Percentiles rank a stretch among this genome's conserved stretches.
These are phyloP conservation scores for Myriosclerotinia scirpicola DNA, from an alignment of 2,329 filamentous ascomycete species.

Conservation along the genomic window DNA sequence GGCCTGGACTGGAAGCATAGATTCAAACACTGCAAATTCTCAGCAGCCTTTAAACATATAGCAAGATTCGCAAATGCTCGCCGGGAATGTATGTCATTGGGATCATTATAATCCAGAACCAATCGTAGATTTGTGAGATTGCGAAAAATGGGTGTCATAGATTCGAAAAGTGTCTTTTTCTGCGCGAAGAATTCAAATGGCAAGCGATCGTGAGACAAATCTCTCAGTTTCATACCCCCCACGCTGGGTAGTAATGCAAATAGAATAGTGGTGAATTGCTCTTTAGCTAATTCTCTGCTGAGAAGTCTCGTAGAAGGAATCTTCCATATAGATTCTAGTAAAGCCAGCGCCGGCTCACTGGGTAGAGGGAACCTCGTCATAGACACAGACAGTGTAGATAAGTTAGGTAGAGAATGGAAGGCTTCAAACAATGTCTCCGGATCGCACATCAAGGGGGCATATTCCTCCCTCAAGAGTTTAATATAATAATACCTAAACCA, in stretches of 20 bases:
- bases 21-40: conserved; percentile 26
- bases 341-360: conserved; percentile 18
- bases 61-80: conserved; percentile 31
- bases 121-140: conserved; percentile 30
- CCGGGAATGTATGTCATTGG: conserved; percentile 7
- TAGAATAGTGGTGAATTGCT: conserved; percentile 33
- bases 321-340: conserved; percentile 33
- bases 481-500: conserved; percentile 39
- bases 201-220: conserved; percentile 35
- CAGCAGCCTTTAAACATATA: conserved; percentile 27
- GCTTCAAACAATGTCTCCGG: conserved; percentile 24
- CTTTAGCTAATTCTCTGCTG: conserved; percentile 29
- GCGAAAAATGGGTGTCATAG: conserved; percentile 28
- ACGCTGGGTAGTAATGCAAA: conserved; percentile 17
- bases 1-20: conserved; percentile 31
- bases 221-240: conserved; percentile 21
- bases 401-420: conserved; percentile 31
- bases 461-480: conserved; percentile 36
- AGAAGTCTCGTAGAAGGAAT: conserved; percentile 35
- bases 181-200: conserved; percentile 39
- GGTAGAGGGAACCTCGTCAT: background rate
- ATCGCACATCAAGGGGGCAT: conserved; percentile 32
- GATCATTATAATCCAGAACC: conserved; percentile 31
- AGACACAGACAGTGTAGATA: conserved; percentile 22
- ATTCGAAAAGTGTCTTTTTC: conserved; percentile 23